phyloP scores from a whole-genome alignment of 73 alveolate species.

The Symbiodinium natans region DNA sequence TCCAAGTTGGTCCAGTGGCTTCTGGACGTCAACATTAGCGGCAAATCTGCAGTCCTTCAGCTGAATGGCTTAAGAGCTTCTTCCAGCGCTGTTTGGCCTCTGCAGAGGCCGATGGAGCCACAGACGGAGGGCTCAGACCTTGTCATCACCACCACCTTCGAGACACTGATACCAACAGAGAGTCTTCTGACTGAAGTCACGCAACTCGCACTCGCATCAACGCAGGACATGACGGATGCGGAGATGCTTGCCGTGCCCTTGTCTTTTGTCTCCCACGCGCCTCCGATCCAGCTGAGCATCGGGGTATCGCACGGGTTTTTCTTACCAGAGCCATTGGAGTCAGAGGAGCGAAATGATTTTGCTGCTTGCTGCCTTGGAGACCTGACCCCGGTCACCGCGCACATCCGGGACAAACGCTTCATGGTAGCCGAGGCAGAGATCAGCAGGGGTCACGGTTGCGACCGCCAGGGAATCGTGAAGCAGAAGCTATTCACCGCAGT shows the following conservation, averaged over 20 bases:
- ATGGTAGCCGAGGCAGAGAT: background rate
- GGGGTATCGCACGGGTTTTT: background rate
- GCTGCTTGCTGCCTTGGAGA: conserved; percentile 17
- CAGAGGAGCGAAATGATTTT: background rate
- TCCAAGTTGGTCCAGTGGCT: background rate
- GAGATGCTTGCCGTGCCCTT: background rate
- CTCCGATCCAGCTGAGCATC: background rate
- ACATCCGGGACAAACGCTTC: background rate
- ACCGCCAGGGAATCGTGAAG: background rate
- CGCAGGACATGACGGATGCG: conserved; percentile 32
- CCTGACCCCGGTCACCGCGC: background rate
- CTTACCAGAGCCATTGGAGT: background rate
- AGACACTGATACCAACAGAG: background rate
- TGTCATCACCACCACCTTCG: background rate
- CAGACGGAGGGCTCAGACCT: too few relatives aligned
- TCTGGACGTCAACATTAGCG: background rate
- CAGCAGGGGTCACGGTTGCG: background rate
- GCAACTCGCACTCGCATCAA: background rate
- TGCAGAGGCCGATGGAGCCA: background rate
- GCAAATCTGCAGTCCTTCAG: background rate
- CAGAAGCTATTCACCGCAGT: background rate
- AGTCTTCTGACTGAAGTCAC: background rate
- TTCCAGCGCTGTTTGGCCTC: background rate
- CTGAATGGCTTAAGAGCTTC: background rate
- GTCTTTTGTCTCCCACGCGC: background rate